Evolutionary conservation across 192 early-diverging fungal species (phyloP).

Genomic region (Jimgerdemannia lactiflua): DNA sequence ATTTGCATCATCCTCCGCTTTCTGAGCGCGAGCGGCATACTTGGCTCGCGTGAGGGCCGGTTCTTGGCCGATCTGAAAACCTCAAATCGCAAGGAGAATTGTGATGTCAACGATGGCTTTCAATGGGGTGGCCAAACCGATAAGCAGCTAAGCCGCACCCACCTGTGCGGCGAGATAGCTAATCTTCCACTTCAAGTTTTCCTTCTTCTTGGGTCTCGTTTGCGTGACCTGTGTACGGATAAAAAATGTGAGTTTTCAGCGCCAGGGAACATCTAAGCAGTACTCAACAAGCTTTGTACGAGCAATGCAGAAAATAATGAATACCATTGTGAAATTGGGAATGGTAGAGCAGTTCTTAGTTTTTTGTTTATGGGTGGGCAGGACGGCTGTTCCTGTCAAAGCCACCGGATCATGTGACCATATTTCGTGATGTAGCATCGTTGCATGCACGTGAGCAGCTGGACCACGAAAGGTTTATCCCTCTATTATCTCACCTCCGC

Average conservation of each 20-base stretch:
- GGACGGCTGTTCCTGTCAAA: not conserved
- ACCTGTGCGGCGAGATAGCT: conserved; percentile 35
- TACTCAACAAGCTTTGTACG: no score
- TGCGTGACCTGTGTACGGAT: not conserved
- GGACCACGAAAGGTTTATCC: not conserved
- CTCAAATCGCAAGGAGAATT: no score
- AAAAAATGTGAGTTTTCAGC: not conserved
- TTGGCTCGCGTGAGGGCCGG: not conserved
- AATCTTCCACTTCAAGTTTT: conserved; percentile 39
- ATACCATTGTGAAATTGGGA: not conserved
- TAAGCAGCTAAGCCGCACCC: not conserved
- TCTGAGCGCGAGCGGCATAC: not conserved
- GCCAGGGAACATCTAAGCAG: no score
- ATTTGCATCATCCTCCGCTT: not conserved
- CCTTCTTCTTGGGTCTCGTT: conserved; percentile 15
- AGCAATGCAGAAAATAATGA: no score
- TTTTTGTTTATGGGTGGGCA: not conserved
- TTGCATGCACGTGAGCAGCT: not conserved
- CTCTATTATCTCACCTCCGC: not conserved
- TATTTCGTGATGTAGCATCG: not conserved
- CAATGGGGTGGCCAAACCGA: not conserved
- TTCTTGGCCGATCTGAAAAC: not conserved
- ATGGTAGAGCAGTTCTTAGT: not conserved
- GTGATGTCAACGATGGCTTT: not conserved
- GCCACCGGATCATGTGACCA: not conserved